Evolutionary conservation across 164 flowering plant species (phyloP), one percentile per base, ranked within the genome.

Genomic region (Warburgia ugandensis): DNA sequence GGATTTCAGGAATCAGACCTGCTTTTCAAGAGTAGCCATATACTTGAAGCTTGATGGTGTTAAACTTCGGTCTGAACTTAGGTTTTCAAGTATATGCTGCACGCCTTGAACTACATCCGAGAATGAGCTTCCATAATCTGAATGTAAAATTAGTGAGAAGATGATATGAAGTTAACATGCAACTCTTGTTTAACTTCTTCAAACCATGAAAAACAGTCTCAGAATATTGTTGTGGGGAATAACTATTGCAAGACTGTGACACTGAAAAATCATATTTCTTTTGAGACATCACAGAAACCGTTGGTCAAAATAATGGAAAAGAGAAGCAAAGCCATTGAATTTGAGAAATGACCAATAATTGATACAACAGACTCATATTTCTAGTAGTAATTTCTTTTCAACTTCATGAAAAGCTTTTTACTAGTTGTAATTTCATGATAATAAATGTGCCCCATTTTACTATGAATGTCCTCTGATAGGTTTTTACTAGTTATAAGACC

Each of bases 61-160:
- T 35, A 73, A 69, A 23, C 68, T 65, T 48, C 70, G 77, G 45
- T 76, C 83, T 16, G 84, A 70, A 44, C 63, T 64, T 13, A 78
- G 57, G 74, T 75, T 79, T 70, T 84, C 94, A 51, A 83, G 60
- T 37, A 75, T 59, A 70, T 71, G 84, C 66, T 62, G 75, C 60
- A 91, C 66, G 52, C 86, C 79, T 69, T 81, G 81, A 46, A 91
- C 61, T 36, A 87, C 82, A 73, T 87, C 92, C 14, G 82, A 52
- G 66, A 78, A 87, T 16, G 90, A 86, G 29, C 63, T 68, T n/a
- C 98, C 95, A 72, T 83, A 91, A 66, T 74, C 97, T 90, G 80
- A 74, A 71, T n/a, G n/a, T 20, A 29, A 56, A 46, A 36, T 5
- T 16, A 45, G 1, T 39, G 19, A 16, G 19, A 45, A 21, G 28